A percentile compares a stretch with the other conserved stretches of the same genome.
Evolutionary conservation across 2,329 filamentous ascomycete species (phyloP).

Genomic region (Calonectria henricotiae): DNA sequence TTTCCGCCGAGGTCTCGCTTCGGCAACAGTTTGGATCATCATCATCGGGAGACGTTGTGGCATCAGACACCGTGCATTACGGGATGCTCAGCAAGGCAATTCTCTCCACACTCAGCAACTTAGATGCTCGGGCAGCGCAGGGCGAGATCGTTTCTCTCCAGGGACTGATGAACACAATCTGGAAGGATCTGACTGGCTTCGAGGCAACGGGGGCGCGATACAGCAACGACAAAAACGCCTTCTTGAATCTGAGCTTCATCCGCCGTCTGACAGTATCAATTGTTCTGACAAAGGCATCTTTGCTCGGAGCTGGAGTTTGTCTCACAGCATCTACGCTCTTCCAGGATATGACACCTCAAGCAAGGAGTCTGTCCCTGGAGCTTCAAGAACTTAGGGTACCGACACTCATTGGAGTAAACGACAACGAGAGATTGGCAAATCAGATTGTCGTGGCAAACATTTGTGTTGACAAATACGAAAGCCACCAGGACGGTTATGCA

Average conservation of each 20-base stretch:
- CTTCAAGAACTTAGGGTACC: conserved; percentile 75
- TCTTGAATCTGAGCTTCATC: conserved; percentile 58
- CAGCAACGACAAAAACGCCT: conserved; percentile 42
- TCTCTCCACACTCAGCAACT: conserved; percentile 63
- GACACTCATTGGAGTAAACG: conserved; percentile 81
- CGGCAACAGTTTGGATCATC: conserved; percentile 71
- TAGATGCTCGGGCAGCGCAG: conserved; percentile 30
- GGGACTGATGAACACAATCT: conserved; percentile 55
- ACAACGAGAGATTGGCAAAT: conserved; percentile 77
- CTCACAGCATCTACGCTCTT: conserved; percentile 66
- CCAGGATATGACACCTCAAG: conserved; percentile 50
- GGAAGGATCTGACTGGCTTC: conserved; percentile 54
- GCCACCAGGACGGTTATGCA: conserved; percentile 67
- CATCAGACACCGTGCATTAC: conserved; percentile 83
- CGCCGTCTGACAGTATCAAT: conserved; percentile 69
- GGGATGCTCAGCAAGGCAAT: conserved; percentile 79
- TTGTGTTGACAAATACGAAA: conserved; percentile 71
- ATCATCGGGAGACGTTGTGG: conserved; percentile 73
- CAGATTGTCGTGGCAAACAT: conserved; percentile 78
- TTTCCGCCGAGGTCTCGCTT: conserved; percentile 75
- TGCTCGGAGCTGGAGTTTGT: conserved; percentile 75
- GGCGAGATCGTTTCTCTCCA: conserved; percentile 45
- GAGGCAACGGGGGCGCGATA: conserved; percentile 39
- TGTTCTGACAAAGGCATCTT: conserved; percentile 77
- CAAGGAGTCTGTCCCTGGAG: conserved; percentile 60